Percentiles rank a stretch among this genome's conserved stretches.
Conservation (phyloP, 768 basidiomycete genomes). For the Dendrothele bispora region DNA sequence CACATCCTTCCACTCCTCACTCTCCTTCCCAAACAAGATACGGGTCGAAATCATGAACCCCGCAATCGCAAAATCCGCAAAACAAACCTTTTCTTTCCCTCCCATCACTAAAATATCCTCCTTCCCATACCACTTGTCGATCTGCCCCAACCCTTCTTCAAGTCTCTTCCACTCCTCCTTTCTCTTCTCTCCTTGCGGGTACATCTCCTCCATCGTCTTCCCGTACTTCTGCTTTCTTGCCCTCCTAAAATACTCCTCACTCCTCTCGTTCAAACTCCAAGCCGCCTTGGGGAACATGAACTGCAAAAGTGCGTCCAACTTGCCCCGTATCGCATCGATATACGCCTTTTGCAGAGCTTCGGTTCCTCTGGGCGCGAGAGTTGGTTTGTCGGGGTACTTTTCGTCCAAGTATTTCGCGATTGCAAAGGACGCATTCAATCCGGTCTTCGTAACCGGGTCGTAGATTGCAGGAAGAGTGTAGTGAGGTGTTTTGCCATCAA, state of each 20-base stretch:
- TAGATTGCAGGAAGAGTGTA: conserved; percentile 42
- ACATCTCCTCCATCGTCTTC: conserved; percentile 28
- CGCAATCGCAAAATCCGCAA: conserved; percentile 30
- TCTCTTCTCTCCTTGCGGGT: conserved; percentile 24
- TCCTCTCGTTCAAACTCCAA: conserved; percentile 27
- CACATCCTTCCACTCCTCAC: conserved; percentile 30
- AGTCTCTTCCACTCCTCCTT: conserved; percentile 28
- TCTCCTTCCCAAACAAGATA: conserved; percentile 20
- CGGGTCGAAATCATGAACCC: conserved; percentile 23
- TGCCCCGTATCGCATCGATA: background rate
- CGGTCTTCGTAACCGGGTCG: conserved; percentile 32
- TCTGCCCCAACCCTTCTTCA: conserved; percentile 19
- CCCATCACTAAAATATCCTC: conserved; percentile 18
- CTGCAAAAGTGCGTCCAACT: conserved; percentile 7
- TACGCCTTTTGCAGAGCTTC: conserved; percentile 15
- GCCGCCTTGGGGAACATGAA: conserved; percentile 17
- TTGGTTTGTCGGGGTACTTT: conserved; percentile 34
- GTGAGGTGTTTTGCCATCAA: conserved; percentile 22
- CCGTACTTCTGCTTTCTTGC: conserved; percentile 31
- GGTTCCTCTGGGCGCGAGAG: conserved; percentile 29
- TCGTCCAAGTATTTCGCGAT: conserved; percentile 45
- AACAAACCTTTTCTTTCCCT: conserved; percentile 20
- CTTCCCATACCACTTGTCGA: conserved; percentile 17
- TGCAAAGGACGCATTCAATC: conserved; percentile 33
- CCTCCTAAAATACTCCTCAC: conserved; percentile 32